Evolutionary conservation across 2,329 filamentous ascomycete species (phyloP).

Genomic region (Neoarthrinium moseri): DNA sequence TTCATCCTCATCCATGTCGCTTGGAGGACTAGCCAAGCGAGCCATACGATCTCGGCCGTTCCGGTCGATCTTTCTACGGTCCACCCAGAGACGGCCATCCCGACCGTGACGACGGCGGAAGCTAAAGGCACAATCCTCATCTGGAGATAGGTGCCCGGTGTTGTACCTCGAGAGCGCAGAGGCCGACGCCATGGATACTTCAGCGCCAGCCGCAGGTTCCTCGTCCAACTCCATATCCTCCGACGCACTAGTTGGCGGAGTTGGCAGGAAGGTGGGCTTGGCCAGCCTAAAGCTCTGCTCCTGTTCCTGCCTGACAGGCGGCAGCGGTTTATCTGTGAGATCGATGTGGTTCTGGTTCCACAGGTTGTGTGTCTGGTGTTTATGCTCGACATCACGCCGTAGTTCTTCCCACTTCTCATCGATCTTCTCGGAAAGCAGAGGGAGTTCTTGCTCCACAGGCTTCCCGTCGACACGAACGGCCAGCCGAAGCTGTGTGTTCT

Average conservation of each 20-base stretch:
- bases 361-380: conserved; percentile 82
- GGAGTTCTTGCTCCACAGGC: conserved; percentile 70
- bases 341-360: conserved; percentile 93
- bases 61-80: conserved; percentile 55
- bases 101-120: conserved; percentile 85
- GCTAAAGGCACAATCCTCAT: conserved; percentile 52
- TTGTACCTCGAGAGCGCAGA: conserved; percentile 37
- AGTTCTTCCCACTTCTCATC: conserved; percentile 82
- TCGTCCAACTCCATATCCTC: conserved; percentile 59
- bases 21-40: conserved; percentile 21
- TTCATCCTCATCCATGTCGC: conserved; percentile 23
- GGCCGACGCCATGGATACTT: conserved; percentile 33
- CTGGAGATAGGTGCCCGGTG: conserved; percentile 23
- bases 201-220: conserved; percentile 21
- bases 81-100: conserved; percentile 82
- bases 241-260: conserved; percentile 57
- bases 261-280: conserved; percentile 69
- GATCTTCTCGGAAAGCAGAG: conserved; percentile 72
- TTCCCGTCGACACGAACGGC: conserved; percentile 70
- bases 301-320: conserved; percentile 68
- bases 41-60: background rate
- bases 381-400: conserved; percentile 77
- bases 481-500: conserved; percentile 65
- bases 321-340: conserved; percentile 80
- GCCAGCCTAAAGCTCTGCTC: conserved; percentile 68